phyloP scores from a whole-genome alignment of 495 filamentous ascomycete genomes.

The Polyplosphaeria fusca region DNA sequence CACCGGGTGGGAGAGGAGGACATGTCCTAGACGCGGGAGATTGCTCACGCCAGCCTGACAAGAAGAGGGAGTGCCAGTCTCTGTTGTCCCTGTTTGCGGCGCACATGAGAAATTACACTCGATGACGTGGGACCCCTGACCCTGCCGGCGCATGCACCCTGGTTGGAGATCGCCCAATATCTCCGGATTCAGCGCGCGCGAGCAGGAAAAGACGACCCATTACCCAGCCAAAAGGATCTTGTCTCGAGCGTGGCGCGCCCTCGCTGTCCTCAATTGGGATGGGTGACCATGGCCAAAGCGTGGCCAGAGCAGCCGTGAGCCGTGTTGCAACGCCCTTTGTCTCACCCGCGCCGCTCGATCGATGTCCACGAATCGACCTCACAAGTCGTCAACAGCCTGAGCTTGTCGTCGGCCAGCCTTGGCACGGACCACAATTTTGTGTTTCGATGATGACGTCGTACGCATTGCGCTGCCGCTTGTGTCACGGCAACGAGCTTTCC shows the following conservation, averaged over 20 bases:
- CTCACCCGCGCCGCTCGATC: background rate
- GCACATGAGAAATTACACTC: background rate
- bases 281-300: background rate
- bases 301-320: background rate
- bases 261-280: background rate
- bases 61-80: too few relatives aligned
- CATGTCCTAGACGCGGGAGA: background rate
- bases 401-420: background rate
- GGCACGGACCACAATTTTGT: background rate
- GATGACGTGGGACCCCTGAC: background rate
- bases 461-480: background rate
- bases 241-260: background rate
- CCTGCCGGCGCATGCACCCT: background rate
- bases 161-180: background rate
- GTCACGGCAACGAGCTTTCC: constrained; percentile 5
- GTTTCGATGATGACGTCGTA: constrained; percentile 12
- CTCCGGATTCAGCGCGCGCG: background rate
- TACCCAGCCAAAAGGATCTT: too few relatives aligned
- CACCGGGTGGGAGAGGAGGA: background rate
- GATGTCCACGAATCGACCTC: background rate
- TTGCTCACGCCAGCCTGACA: background rate
- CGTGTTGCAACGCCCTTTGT: background rate
- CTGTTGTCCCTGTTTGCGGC: background rate
- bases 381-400: background rate
- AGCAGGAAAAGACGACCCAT: background rate